Evolutionary conservation across 345 rosid genomes (phyloP).

Genomic region (Brassica rapa): DNA sequence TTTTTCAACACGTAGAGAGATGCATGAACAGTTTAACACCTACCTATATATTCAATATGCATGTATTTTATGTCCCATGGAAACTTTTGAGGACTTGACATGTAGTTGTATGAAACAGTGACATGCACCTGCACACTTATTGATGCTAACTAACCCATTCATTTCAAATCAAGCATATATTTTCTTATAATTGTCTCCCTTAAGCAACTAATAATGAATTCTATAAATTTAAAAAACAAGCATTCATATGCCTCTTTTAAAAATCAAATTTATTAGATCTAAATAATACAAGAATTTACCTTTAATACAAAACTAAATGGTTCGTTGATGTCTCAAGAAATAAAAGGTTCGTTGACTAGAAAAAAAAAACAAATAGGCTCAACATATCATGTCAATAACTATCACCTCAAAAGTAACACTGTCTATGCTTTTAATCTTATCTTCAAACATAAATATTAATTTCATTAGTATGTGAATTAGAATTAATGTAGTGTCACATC

Average conservation of each 20-base stretch:
- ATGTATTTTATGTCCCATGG: neutral
- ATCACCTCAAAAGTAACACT: conserved; percentile 26
- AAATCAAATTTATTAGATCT: neutral
- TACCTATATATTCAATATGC: neutral
- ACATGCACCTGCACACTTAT: conserved; percentile 36
- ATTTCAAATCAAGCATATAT: conserved; percentile 18
- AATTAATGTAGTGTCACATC: conserved; percentile 37
- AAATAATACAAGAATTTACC: neutral
- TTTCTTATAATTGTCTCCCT: neutral
- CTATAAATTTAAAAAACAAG: neutral
- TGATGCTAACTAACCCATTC: conserved; percentile 25
- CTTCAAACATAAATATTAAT: conserved; percentile 20
- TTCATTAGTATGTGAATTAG: conserved; percentile 24
- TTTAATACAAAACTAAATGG: neutral
- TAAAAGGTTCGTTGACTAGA: conserved; percentile 12
- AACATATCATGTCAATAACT: conserved; percentile 23
- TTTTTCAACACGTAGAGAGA: neutral
- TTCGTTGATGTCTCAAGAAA: neutral
- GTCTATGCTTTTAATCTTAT: conserved; percentile 23
- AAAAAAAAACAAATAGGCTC: neutral
- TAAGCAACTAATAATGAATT: neutral
- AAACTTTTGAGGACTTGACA: conserved; percentile 29
- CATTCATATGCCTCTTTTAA: neutral
- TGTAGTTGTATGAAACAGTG: conserved; percentile 31
- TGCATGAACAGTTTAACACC: neutral